A percentile compares a stretch with the other conserved stretches of the same genome.
phyloP scores from a whole-genome alignment of 2,329 filamentous ascomycete species.

The Lecanosticta acicola region DNA sequence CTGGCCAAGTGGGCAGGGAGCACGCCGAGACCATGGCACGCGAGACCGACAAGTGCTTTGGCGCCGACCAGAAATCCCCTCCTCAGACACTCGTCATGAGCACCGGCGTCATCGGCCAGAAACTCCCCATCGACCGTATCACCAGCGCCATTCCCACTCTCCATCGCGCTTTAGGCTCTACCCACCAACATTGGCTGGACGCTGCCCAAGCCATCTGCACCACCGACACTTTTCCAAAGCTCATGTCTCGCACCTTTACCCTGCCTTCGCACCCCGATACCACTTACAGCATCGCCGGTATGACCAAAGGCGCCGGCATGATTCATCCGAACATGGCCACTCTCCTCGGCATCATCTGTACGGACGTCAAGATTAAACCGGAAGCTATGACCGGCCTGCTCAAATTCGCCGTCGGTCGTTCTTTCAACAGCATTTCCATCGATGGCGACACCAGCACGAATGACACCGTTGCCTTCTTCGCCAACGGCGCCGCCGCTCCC shows the following conservation, averaged over 20 bases:
- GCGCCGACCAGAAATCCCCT: constrained; percentile 33
- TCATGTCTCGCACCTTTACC: constrained; percentile 76
- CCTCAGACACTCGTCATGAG: constrained; percentile 88
- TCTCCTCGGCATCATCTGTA: constrained; percentile 83
- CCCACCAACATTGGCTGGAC: constrained; percentile 79
- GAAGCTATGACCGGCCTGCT: constrained; percentile 64
- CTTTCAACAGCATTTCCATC: constrained; percentile 95
- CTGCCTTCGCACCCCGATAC: constrained; percentile 71
- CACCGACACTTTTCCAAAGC: constrained; percentile 96
- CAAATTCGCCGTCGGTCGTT: constrained; percentile 67
- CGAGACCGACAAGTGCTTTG: constrained; percentile 64
- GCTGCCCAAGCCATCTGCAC: constrained; percentile 93
- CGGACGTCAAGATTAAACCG: constrained; percentile 75
- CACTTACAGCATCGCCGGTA: constrained; percentile 81
- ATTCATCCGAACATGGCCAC: constrained; percentile 99
- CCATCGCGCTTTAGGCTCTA: constrained; percentile 62
- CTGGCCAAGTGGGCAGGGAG: constrained; percentile 79
- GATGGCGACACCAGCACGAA: constrained; percentile 98
- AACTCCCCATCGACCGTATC: constrained; percentile 88
- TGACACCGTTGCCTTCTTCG: constrained; percentile 89
- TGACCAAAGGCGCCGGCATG: constrained; percentile 98
- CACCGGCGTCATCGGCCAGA: constrained; percentile 94
- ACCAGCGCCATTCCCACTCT: constrained; percentile 73
- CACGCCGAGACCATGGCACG: constrained; percentile 81
- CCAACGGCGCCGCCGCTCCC: constrained; percentile 73